Percentiles rank a stretch among this genome's conserved stretches.
Evolutionary conservation across 148 eudicot genomes (phyloP).

Genomic region (Fagopyrum tataricum): DNA sequence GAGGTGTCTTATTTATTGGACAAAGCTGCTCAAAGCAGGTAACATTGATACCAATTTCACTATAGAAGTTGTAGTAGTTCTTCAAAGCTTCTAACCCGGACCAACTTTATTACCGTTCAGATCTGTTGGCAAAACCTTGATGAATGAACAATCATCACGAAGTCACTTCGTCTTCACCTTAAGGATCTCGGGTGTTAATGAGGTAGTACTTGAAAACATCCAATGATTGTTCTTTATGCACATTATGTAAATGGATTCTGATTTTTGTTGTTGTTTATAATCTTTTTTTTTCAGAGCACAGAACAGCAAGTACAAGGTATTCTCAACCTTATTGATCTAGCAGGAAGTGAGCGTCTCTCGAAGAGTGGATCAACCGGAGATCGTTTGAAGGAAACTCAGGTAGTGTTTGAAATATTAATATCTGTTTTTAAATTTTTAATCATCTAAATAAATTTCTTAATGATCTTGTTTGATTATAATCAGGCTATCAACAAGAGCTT

Average conservation of each 20-base stretch:
- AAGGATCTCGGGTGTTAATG: slow-evolving; percentile 83
- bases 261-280: not conserved
- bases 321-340: slow-evolving; percentile 86
- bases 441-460: not conserved
- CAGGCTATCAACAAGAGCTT: slow-evolving; percentile 95
- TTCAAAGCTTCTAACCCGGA: too few relatives aligned
- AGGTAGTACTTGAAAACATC: slow-evolving; percentile 28
- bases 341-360: slow-evolving; percentile 97
- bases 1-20: slow-evolving; percentile 90
- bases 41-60: not conserved
- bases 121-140: slow-evolving; percentile 90
- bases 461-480: slow-evolving; percentile 1
- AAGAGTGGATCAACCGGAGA: slow-evolving; percentile 94
- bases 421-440: not conserved
- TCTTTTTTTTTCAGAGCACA: slow-evolving; percentile 48
- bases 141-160: slow-evolving; percentile 98
- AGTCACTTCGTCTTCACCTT: slow-evolving; percentile 95
- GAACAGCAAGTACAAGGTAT: slow-evolving; percentile 97
- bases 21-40: slow-evolving; percentile 98
- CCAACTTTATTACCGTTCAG: slow-evolving; percentile 18
- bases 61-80: not conserved
- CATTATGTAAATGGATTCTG: not conserved
- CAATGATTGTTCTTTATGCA: not conserved
- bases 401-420: slow-evolving; percentile 16
- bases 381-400: slow-evolving; percentile 93